Evolutionary conservation across 768 basidiomycete genomes (phyloP).

Genomic region (Mycena maculata): DNA sequence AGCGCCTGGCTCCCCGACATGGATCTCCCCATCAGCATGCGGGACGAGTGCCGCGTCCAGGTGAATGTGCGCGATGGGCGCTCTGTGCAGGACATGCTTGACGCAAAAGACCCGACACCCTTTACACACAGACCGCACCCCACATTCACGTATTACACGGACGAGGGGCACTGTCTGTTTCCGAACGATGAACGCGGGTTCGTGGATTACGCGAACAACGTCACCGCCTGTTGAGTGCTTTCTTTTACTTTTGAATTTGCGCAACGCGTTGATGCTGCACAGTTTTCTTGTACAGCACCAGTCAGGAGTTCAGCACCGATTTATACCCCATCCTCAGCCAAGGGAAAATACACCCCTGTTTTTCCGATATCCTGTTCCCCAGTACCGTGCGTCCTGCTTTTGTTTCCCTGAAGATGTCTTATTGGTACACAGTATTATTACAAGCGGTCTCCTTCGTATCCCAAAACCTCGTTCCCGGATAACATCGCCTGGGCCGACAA

Average conservation of each 20-base stretch:
- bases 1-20: too few relatives aligned
- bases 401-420: not conserved
- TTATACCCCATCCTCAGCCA: slow-evolving; percentile 6
- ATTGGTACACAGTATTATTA: slow-evolving; percentile 14
- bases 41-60: too few relatives aligned
- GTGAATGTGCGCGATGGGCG: too few relatives aligned
- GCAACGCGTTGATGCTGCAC: not conserved
- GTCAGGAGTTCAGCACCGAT: not conserved
- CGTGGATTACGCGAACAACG: not conserved
- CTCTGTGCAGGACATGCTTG: too few relatives aligned
- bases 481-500: slow-evolving; percentile 11
- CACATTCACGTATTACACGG: not conserved
- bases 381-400: not conserved
- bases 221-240: slow-evolving; percentile 10
- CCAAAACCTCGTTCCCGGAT: not conserved
- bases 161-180: not conserved
- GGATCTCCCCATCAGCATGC: too few relatives aligned
- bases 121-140: slow-evolving; percentile 3
- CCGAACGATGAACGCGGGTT: slow-evolving; percentile 9
- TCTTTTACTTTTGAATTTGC: not conserved
- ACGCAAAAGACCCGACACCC: too few relatives aligned
- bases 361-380: slow-evolving; percentile 20
- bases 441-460: not conserved
- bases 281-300: slow-evolving; percentile 16
- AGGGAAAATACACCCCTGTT: slow-evolving; percentile 11